Base-by-base conservation (phyloP, 2,329 filamentous ascomycete species). In the Pseudogymnoascus sp. region DNA sequence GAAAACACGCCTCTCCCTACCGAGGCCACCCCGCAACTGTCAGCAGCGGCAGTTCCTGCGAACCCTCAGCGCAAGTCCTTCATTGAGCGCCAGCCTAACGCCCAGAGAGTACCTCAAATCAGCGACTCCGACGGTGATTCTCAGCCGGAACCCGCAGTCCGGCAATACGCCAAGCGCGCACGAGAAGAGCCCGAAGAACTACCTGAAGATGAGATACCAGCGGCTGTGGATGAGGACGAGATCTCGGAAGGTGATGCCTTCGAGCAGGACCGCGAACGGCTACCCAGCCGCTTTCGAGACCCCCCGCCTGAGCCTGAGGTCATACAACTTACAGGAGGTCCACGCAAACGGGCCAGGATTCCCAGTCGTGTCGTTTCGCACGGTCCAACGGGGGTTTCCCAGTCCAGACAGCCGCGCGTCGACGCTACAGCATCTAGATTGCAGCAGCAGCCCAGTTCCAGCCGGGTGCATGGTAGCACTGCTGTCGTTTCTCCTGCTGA, bases 161-260 rank as follows among this genome's bases (percentile, higher is more conserved):
- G 37, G 12, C 60, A 62, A 20, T 5, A 11, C n/a, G 28, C 47
- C n/a, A 33, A 53, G 25, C 47, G 47, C 28, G 12, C 28, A 20
- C 47, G 47, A 53, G 47, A 53, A 14, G 47, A 53, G 6, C 11
- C 47, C 9, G 47, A 53, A 9, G 47, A 53, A 53, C n/a, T 12
- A 1, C 12, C 47, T 33, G 47, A 53, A 14, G n/a, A 18, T 9
- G 47, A 33, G 12, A 12, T 53, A 14, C n/a, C n/a, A 12, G 47
- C 47, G 25, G n/a, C 47, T 18, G 28, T 33, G 28, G 47, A 20
- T 53, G 57, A 47, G 6, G 53, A 47, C 15, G 62, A 61, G 3
- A 43, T 33, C n/a, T 68, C 69, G 8, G 73, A 74, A 53, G 76
- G 78, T 7, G 75, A 76, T 47, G 77, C 72, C 1, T 81, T 80